Evolutionary conservation across 495 filamentous ascomycete species (phyloP).

Genomic region (Umbilicaria muhlenbergii): DNA sequence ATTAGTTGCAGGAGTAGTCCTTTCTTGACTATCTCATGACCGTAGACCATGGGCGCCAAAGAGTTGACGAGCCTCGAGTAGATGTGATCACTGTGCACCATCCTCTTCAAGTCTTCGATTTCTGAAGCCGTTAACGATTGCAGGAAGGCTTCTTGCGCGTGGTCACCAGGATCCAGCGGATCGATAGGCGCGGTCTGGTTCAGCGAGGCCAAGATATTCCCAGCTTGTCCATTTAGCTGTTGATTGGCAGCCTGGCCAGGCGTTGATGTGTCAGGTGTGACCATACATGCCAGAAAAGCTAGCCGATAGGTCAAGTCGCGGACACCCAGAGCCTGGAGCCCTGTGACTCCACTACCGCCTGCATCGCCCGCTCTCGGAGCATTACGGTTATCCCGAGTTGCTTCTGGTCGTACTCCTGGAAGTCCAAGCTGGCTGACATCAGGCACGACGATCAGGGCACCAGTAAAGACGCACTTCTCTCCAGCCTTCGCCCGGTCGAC

Average conservation of each 20-base stretch:
- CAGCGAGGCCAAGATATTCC: conserved; percentile 68
- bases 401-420: conserved; percentile 69
- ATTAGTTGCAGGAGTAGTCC: conserved; percentile 86
- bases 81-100: conserved; percentile 92
- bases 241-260: conserved; percentile 50
- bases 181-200: conserved; percentile 55
- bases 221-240: conserved; percentile 50
- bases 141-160: conserved; percentile 77
- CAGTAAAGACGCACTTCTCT: conserved; percentile 95
- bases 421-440: conserved; percentile 92
- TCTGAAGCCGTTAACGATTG: conserved; percentile 68
- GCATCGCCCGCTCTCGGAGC: conserved; percentile 60
- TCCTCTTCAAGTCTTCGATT: conserved; percentile 76
- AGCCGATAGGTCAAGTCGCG: conserved; percentile 94
- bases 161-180: conserved; percentile 51
- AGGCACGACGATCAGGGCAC: conserved; percentile 88
- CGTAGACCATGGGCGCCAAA: conserved; percentile 93
- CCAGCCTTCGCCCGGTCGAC: conserved; percentile 94
- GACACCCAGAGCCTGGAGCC: conserved; percentile 83
- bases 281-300: conserved; percentile 95
- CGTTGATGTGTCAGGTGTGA: conserved; percentile 76
- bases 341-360: conserved; percentile 70
- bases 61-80: conserved; percentile 88
- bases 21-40: conserved; percentile 96
- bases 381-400: conserved; percentile 66